Percentiles rank a stretch among this genome's conserved stretches.
These are phyloP conservation scores for Fragaria ananassa DNA, from an alignment of 306 rosid genomes.

Conservation along the genomic window DNA sequence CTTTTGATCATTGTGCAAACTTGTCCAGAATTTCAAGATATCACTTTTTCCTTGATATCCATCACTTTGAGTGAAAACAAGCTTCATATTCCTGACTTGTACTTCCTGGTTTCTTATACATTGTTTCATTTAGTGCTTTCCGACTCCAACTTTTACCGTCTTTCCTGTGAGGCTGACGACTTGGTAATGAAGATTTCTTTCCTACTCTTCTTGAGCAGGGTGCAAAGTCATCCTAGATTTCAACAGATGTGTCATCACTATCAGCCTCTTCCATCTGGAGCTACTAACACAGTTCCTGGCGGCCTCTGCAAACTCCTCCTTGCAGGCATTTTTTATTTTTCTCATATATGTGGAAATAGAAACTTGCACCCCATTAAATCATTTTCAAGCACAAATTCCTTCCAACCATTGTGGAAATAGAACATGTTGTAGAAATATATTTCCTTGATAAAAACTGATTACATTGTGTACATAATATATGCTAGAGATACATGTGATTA, in stretches of 20 bases:
- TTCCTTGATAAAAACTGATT: no score
- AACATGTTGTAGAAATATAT: no score
- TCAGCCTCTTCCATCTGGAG: not conserved
- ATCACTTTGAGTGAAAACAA: not conserved
- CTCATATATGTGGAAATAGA: constrained; percentile 22
- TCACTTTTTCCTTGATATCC: not conserved
- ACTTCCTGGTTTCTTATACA: not conserved
- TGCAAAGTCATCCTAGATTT: not conserved
- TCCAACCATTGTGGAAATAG: constrained; percentile 17
- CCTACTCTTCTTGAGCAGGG: not conserved
- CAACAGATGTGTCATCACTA: not conserved
- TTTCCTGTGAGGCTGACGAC: not conserved
- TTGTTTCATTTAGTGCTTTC: not conserved
- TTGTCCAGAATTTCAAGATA: not conserved
- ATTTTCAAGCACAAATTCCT: constrained; percentile 3
- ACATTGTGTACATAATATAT: no score
- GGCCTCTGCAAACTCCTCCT: not conserved
- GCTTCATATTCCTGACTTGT: not conserved
- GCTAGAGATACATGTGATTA: no score
- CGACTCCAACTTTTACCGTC: not conserved
- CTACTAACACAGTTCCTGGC: not conserved
- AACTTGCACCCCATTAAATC: constrained; percentile 18
- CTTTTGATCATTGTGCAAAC: not conserved
- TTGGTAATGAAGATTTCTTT: not conserved
- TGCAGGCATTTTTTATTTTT: constrained; percentile 7